These are phyloP conservation scores for Erodium maritimum DNA, from an alignment of 345 rosid species.

Conservation along the genomic window DNA sequence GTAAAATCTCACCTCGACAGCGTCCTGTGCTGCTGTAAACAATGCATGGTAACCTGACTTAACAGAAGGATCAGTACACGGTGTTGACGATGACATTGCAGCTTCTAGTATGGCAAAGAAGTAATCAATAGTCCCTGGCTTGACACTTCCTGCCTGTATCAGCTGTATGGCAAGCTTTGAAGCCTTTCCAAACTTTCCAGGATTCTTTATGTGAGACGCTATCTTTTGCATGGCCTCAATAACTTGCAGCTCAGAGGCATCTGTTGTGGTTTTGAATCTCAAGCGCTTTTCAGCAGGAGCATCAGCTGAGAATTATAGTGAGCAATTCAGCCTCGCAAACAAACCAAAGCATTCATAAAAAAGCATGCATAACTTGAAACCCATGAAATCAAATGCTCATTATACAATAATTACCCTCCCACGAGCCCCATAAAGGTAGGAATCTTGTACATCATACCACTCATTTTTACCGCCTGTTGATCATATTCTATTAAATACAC, in stretches of 20 bases:
- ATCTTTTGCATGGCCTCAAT: conserved; percentile 92
- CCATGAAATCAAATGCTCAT: neutral
- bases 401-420: too few relatives aligned
- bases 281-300: conserved; percentile 36
- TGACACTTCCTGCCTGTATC: conserved; percentile 84
- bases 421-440: too few relatives aligned
- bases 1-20: conserved; percentile 42
- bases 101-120: conserved; percentile 73
- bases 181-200: conserved; percentile 70
- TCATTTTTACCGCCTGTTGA: too few relatives aligned
- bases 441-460: too few relatives aligned
- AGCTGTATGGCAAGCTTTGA: conserved; percentile 82
- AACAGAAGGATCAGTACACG: conserved; percentile 71
- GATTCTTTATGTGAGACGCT: conserved; percentile 73
- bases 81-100: conserved; percentile 61
- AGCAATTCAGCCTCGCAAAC: conserved; percentile 4
- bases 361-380: neutral
- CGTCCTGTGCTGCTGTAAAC: conserved; percentile 78
- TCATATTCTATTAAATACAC: neutral
- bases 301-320: conserved; percentile 14
- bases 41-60: conserved; percentile 65
- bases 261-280: conserved; percentile 82
- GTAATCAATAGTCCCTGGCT: conserved; percentile 57
- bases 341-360: neutral
- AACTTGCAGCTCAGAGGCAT: conserved; percentile 75